Evolutionary conservation across 1,284 basidiomycete species (phyloP), one percentile per base, ranked within the genome.

Genomic region (Austroboletus rostrupii): DNA sequence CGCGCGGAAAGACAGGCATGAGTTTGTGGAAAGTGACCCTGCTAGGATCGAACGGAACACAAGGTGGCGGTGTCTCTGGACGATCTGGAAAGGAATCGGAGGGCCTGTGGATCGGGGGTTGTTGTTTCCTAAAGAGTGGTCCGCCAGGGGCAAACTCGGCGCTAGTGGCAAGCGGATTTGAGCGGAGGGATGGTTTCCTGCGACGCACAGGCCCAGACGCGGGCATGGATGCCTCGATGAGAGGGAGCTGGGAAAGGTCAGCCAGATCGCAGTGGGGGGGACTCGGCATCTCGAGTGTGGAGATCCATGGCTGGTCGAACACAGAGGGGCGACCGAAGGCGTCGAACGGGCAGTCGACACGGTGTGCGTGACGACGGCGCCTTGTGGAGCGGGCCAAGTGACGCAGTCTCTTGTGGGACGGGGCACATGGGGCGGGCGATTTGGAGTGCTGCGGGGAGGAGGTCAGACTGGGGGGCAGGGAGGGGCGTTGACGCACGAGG

Each of bases 221-320:
- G 23, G 68, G 64, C 26, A 45, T 43, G 17, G 53, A 61, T 26
- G 52, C 1, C 49, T 64, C 61, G 21, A 57, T 53, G 57, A 69
- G 61, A 12, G 71, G 66, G 31, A 80, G 57, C 57, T 74, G 76
- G 28, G 76, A 82, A 45, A 84, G 75, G 66, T 85, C 82, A 44
- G 81, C 80, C 52, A 81, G 73, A 55, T 83, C 78, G 57, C 68
- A 72, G 55, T 68, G 68, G 53, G 66, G 47, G 44, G 72, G 68
- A 37, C 73, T 68, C 0, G 75, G 53, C 38, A 65, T 54, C 43
- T 83, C 75, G 47, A 85, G 69, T 14, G 75, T 69, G 31, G 80
- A 71, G 49, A 81, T 78, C 82, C 83, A 85, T 13, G 82, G 78
- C 23, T 72, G 67, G 66, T 83, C 82, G 57, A 85, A 83, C 20